phyloP scores from a whole-genome alignment of 352 stramenopile species.

The Pythium folliculosum region DNA sequence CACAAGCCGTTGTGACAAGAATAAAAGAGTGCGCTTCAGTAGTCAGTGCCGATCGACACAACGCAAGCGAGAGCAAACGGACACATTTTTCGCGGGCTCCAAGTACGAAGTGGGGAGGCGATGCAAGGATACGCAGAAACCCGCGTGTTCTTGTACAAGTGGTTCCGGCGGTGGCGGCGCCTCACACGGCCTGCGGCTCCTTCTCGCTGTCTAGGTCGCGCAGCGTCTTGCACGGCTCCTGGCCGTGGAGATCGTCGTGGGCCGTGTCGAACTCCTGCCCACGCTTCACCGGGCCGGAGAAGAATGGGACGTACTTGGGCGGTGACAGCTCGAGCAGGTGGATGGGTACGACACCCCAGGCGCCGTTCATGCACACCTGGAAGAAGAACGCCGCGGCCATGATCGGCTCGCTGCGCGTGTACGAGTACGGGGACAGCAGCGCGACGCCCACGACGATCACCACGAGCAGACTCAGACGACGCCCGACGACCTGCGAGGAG shows the following conservation, averaged over 20 bases:
- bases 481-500: constrained; percentile 59
- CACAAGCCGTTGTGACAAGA: too few relatives aligned
- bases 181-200: too few relatives aligned
- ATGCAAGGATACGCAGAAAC: too few relatives aligned
- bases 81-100: too few relatives aligned
- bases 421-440: constrained; percentile 58
- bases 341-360: constrained; percentile 59
- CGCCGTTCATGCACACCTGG: constrained; percentile 54
- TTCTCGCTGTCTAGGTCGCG: too few relatives aligned
- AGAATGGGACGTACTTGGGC: constrained; percentile 48
- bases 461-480: constrained; percentile 46
- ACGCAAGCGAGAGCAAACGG: too few relatives aligned
- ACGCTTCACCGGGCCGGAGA: constrained; percentile 44
- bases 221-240: too few relatives aligned
- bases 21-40: too few relatives aligned
- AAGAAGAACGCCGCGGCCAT: constrained; percentile 46
- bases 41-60: too few relatives aligned
- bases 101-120: too few relatives aligned
- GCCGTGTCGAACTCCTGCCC: constrained; percentile 52
- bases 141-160: too few relatives aligned
- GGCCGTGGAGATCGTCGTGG: constrained; percentile 6
- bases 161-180: too few relatives aligned
- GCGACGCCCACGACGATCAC: constrained; percentile 34
- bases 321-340: constrained; percentile 61
- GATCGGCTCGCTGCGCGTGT: constrained; percentile 26